Evolutionary conservation across 2,329 filamentous ascomycete species (phyloP).

Genomic region (Rhinocladiella similis): DNA sequence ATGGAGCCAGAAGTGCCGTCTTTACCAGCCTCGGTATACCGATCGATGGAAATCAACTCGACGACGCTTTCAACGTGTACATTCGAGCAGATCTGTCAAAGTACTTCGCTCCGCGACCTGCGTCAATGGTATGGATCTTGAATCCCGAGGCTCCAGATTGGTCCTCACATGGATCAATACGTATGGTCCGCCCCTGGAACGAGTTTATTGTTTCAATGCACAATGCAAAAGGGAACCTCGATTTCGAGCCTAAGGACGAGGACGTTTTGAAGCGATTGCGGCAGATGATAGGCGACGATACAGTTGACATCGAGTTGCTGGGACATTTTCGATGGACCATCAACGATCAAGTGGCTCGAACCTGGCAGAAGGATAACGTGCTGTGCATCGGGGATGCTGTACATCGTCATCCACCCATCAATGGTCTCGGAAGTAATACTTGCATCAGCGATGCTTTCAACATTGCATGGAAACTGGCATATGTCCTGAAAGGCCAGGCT

Average conservation of each 20-base stretch:
- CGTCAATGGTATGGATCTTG: background rate
- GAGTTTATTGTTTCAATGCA: slow-evolving; percentile 5
- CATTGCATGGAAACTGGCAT: slow-evolving; percentile 37
- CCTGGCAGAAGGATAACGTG: background rate
- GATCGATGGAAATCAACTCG: background rate
- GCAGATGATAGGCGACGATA: slow-evolving; percentile 4
- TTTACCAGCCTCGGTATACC: background rate
- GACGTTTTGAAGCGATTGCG: background rate
- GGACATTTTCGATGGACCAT: slow-evolving; percentile 1
- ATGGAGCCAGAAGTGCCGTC: slow-evolving; percentile 10
- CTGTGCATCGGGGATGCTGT: slow-evolving; percentile 35
- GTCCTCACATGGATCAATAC: background rate
- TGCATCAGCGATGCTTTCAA: slow-evolving; percentile 38
- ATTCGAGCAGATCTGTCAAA: slow-evolving; percentile 1
- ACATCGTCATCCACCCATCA: slow-evolving; percentile 36
- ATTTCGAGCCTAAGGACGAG: background rate
- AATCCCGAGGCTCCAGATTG: slow-evolving; percentile 1
- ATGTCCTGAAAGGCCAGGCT: slow-evolving; percentile 32
- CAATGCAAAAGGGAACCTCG: background rate
- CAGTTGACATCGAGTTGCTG: background rate
- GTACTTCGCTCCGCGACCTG: background rate
- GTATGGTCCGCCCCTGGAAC: slow-evolving; percentile 3
- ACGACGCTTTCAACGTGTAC: background rate
- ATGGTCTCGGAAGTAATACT: slow-evolving; percentile 37
- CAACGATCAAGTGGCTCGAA: slow-evolving; percentile 1